Base-by-base conservation (phyloP, 2,329 filamentous ascomycete species). In the Fusarium multiceps region DNA sequence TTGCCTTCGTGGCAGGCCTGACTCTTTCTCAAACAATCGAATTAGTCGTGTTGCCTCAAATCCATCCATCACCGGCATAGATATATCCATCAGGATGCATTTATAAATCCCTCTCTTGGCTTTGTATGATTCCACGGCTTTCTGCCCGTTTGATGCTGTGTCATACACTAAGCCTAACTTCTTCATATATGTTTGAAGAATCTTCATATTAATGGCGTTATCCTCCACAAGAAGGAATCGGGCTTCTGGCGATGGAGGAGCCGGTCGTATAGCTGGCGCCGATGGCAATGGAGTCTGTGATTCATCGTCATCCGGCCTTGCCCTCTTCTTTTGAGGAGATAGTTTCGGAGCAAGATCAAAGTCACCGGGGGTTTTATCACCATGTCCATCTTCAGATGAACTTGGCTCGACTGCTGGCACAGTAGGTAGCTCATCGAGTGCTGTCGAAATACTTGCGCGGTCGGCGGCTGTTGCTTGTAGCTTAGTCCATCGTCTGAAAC, bases 51-150 rank as follows among this genome's bases (percentile, higher is more conserved):
- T 87, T 0, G 84, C 82, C n/a, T 84, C 83, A 6, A 87, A 81
- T 0, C 85, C 85, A 64, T 89, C 83, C 73, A 89, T 84, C 10
- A 88, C 76, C 1, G 87, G 87, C 87, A 89, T 89, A 57, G 82
- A 87, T 7, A 88, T 83, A 63, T 89, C 87, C 72, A 82, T 83
- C 10, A 83, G 66, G 3, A 83, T 73, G 53, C 76, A 80, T 21
- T 59, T 66, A 41, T 74, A 81, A 4, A 69, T 46, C 1, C 68
- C 67, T 0, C 71, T 66, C 7, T 67, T 56, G 3, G 66, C 46
- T 25, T 54, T 66, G 54, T 76, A 82, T 3, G 68, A 68, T n/a
- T 80, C 72, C 8, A 81, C 41, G 0, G 80, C 80, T 48, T 80
- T 73, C 12, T 76, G 65, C 0, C 80, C 80, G 55, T 82, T 76